Evolutionary conservation across 1,284 basidiomycete species (phyloP).

Genomic region (Pseudozyma tsukubaensis): DNA sequence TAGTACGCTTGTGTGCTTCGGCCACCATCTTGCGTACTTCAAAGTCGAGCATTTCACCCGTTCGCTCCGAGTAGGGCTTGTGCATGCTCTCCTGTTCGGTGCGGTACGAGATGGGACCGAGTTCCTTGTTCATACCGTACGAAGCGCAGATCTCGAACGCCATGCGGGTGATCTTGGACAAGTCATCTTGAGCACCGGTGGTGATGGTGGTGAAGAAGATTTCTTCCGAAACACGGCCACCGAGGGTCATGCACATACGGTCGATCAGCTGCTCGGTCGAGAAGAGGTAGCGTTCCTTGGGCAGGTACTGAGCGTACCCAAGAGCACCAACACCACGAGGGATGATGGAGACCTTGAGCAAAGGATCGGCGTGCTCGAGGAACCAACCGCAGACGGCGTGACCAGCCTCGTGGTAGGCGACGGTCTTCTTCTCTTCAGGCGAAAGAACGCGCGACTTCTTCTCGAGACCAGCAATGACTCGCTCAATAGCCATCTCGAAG

Average conservation of each 20-base stretch:
- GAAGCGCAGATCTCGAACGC: conserved; percentile 83
- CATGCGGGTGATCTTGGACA: conserved; percentile 97
- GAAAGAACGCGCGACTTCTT: conserved; percentile 92
- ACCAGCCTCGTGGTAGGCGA: conserved; percentile 98
- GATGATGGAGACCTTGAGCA: conserved; percentile 98
- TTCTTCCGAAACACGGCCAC: conserved; percentile 96
- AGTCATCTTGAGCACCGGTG: conserved; percentile 95
- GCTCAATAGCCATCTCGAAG: conserved; percentile 97
- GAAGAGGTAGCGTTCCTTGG: conserved; percentile 93
- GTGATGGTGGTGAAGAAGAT: conserved; percentile 98
- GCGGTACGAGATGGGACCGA: conserved; percentile 96
- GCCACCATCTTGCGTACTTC: conserved; percentile 94
- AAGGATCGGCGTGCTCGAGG: conserved; percentile 93
- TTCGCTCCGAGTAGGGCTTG: conserved; percentile 98
- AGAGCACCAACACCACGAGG: conserved; percentile 94
- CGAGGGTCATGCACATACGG: conserved; percentile 99
- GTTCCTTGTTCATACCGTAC: conserved; percentile 89
- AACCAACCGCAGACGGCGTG: conserved; percentile 99
- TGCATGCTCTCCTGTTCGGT: conserved; percentile 89
- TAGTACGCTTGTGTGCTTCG: conserved; percentile 86
- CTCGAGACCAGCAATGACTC: conserved; percentile 96
- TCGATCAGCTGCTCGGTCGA: conserved; percentile 94
- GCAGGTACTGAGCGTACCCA: conserved; percentile 95
- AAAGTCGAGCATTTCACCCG: conserved; percentile 88
- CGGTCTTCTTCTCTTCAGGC: conserved; percentile 96